Conservation (phyloP, 2,329 filamentous ascomycete genomes). For the Capronia epimyces region DNA sequence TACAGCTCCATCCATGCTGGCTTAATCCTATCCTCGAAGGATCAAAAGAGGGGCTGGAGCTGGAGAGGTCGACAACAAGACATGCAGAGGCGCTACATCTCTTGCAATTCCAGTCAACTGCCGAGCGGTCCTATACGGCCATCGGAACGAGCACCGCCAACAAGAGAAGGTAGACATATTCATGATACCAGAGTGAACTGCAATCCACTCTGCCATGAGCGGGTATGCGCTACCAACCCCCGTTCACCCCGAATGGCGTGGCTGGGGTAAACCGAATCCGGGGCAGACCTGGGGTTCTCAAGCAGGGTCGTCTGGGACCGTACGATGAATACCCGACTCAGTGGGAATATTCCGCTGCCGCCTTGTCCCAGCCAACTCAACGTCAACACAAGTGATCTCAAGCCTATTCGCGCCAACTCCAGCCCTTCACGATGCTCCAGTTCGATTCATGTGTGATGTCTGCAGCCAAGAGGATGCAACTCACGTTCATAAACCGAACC, state of each 20-base stretch:
- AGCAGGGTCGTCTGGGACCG: background rate
- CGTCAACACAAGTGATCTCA: background rate
- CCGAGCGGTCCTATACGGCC: background rate
- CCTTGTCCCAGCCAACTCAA: background rate
- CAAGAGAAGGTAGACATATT: background rate
- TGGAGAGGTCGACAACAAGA: background rate
- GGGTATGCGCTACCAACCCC: background rate
- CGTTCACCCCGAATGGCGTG: background rate
- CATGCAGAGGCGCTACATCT: background rate
- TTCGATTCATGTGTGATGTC: background rate
- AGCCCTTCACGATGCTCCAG: background rate
- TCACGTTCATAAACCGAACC: background rate
- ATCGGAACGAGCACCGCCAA: background rate
- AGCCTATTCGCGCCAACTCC: background rate
- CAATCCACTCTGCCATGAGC: background rate
- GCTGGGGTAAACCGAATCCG: background rate
- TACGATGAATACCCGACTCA: background rate
- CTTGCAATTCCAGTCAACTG: background rate
- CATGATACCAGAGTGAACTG: too few species aligned
- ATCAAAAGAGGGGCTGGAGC: background rate
- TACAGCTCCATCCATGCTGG: too few species aligned
- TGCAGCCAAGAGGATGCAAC: background rate
- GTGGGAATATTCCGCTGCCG: constrained; percentile 5
- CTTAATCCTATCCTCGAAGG: background rate
- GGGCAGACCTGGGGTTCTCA: background rate